Evolutionary conservation across 305 asterid species (phyloP).

Genomic region (Euphrasia arctica): DNA sequence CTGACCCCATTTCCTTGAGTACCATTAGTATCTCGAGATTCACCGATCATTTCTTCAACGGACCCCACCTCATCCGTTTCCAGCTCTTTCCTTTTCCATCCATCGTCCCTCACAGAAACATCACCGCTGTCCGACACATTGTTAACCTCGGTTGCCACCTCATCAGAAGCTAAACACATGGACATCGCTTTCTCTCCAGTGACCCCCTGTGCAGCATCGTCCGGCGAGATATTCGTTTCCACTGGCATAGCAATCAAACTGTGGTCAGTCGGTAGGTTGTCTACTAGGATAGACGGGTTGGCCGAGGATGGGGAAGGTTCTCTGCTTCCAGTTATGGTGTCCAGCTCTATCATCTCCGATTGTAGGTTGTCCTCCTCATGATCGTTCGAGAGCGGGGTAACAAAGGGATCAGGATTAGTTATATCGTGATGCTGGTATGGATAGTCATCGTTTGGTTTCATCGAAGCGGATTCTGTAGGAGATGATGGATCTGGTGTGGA

Average conservation of each 20-base stretch:
- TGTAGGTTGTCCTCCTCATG: slow-evolving; percentile 53
- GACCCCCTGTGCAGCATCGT: slow-evolving; percentile 7
- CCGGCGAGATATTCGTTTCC: slow-evolving; percentile 25
- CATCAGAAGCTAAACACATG: slow-evolving; percentile 29
- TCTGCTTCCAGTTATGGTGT: slow-evolving; percentile 58
- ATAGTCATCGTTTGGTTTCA: slow-evolving; percentile 41
- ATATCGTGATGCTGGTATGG: slow-evolving; percentile 38
- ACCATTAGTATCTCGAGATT: slow-evolving; percentile 19
- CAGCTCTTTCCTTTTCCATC: slow-evolving; percentile 20
- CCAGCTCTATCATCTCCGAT: slow-evolving; percentile 64
- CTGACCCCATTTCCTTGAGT: slow-evolving; percentile 27
- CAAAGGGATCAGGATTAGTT: slow-evolving; percentile 34
- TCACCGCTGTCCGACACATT: slow-evolving; percentile 5
- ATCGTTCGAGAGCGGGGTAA: slow-evolving; percentile 43
- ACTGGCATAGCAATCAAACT: slow-evolving; percentile 25
- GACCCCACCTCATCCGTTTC: slow-evolving; percentile 24
- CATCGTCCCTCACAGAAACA: slow-evolving; percentile 16
- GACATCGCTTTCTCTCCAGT: slow-evolving; percentile 14
- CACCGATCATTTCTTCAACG: slow-evolving; percentile 26
- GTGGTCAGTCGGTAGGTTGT: slow-evolving; percentile 22
- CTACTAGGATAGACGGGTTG: slow-evolving; percentile 36
- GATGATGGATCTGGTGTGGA: slow-evolving; percentile 35
- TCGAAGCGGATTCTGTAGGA: slow-evolving; percentile 47
- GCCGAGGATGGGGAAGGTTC: slow-evolving; percentile 52
- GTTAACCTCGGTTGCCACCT: slow-evolving; percentile 25